Percentiles rank a stretch among this genome's conserved stretches.
Conservation (phyloP, 1,284 basidiomycete species). For the Afroboletus lepidellus region DNA sequence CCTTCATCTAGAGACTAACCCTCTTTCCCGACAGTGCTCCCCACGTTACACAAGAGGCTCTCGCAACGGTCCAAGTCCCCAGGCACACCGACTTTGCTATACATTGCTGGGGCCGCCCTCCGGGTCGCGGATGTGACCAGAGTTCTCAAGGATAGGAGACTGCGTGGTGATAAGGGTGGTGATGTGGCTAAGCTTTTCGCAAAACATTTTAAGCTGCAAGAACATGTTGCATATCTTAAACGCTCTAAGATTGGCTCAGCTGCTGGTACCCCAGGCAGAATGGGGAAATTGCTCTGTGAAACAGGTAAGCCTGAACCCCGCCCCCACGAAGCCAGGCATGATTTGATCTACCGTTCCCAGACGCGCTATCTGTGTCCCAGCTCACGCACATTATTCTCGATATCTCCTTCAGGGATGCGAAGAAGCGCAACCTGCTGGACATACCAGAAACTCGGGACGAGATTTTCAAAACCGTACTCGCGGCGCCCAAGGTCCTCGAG, state of each 20-base stretch:
- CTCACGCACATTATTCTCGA: conserved; percentile 82
- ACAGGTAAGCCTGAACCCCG: conserved; percentile 50
- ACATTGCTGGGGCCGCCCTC: conserved; percentile 74
- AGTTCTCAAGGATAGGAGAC: conserved; percentile 61
- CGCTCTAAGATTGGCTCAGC: conserved; percentile 75
- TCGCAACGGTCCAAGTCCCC: conserved; percentile 68
- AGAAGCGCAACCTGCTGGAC: conserved; percentile 72
- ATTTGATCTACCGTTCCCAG: conserved; percentile 38
- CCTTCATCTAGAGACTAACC: neutral
- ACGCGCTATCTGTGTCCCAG: conserved; percentile 65
- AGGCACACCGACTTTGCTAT: conserved; percentile 77
- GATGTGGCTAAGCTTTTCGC: conserved; percentile 86
- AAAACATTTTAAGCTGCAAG: conserved; percentile 80
- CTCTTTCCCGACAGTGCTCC: conserved; percentile 49
- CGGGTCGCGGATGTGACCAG: conserved; percentile 77
- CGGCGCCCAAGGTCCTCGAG: conserved; percentile 56
- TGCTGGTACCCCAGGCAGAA: conserved; percentile 78
- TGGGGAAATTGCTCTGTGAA: conserved; percentile 77
- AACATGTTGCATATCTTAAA: conserved; percentile 74
- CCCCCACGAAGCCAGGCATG: conserved; percentile 2
- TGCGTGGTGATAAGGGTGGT: conserved; percentile 74
- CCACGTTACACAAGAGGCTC: conserved; percentile 65
- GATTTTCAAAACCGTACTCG: conserved; percentile 73
- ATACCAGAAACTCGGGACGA: conserved; percentile 81
- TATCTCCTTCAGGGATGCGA: conserved; percentile 65